phyloP scores from a whole-genome alignment of 2,329 filamentous ascomycete species.

The Penicillium glabrum region DNA sequence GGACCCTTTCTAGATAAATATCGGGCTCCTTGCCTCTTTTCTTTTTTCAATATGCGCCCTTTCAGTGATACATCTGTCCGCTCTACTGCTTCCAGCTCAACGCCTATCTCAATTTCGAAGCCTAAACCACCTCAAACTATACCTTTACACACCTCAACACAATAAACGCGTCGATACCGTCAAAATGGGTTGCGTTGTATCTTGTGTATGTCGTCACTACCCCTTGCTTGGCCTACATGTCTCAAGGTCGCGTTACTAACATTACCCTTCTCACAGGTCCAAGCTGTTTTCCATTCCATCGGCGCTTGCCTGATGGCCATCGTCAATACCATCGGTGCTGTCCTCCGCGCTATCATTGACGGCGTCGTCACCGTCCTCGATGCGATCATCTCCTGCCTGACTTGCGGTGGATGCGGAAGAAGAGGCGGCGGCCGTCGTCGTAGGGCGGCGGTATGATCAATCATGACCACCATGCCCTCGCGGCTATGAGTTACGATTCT shows the following conservation, averaged over 20 bases:
- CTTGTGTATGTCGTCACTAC: constrained; percentile 64
- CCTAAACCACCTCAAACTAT: constrained; percentile 12
- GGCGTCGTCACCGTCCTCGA: constrained; percentile 65
- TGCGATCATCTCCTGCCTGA: constrained; percentile 66
- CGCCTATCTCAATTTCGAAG: constrained; percentile 6
- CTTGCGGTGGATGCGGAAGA: constrained; percentile 41
- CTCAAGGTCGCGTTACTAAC: constrained; percentile 5
- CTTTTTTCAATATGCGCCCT: constrained; percentile 24
- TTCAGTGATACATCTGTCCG: constrained; percentile 29
- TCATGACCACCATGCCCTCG: not conserved
- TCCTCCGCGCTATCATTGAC: constrained; percentile 66
- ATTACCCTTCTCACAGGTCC: constrained; percentile 47
- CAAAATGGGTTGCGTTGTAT: constrained; percentile 80
- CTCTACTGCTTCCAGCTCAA: constrained; percentile 29
- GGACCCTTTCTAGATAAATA: not conserved
- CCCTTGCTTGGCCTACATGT: not conserved
- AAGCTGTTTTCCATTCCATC: constrained; percentile 61
- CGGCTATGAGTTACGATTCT: constrained; percentile 2
- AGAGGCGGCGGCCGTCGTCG: constrained; percentile 19
- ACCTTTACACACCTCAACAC: constrained; percentile 10
- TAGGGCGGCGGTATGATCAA: constrained; percentile 6
- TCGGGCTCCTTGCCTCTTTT: not conserved
- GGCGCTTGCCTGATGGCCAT: constrained; percentile 67
- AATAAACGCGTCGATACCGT: not conserved
- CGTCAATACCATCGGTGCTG: constrained; percentile 64